A percentile compares a stretch with the other conserved stretches of the same genome.
These are phyloP conservation scores for Solanum raphanifolium DNA, from an alignment of 257 asterid genomes.

Conservation along the genomic window DNA sequence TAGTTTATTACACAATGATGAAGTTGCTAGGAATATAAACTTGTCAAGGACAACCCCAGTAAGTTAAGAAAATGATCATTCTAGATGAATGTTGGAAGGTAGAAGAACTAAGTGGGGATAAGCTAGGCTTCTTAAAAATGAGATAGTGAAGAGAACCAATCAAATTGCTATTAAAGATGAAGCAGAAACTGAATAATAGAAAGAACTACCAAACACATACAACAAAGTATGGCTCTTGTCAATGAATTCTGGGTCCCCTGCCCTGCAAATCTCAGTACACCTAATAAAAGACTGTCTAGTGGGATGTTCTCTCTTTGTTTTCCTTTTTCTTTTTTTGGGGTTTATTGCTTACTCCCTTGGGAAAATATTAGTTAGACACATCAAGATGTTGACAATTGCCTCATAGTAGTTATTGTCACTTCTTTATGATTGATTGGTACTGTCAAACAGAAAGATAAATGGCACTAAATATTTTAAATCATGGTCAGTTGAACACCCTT, in stretches of 20 bases:
- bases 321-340: not conserved
- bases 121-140: not conserved
- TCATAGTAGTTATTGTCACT: slow-evolving; percentile 58
- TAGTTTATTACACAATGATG: not conserved
- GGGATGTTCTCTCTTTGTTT: slow-evolving; percentile 24
- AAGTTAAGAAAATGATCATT: not conserved
- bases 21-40: not conserved
- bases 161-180: not conserved
- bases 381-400: slow-evolving; percentile 56
- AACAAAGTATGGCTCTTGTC: slow-evolving; percentile 23
- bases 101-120: not conserved
- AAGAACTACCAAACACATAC: slow-evolving; percentile 5
- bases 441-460: not conserved
- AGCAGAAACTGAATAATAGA: slow-evolving; percentile 5
- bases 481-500: not conserved
- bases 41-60: not conserved
- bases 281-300: slow-evolving; percentile 25
- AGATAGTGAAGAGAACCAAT: not conserved
- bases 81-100: not conserved
- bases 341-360: slow-evolving; percentile 1
- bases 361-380: not conserved
- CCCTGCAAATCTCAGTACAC: slow-evolving; percentile 39
- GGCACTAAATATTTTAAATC: not conserved
- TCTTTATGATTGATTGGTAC: slow-evolving; percentile 49
- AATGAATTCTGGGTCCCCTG: slow-evolving; percentile 50